Conservation (phyloP, 805 yeast genomes). For the Zygotorulaspora danielsina region DNA sequence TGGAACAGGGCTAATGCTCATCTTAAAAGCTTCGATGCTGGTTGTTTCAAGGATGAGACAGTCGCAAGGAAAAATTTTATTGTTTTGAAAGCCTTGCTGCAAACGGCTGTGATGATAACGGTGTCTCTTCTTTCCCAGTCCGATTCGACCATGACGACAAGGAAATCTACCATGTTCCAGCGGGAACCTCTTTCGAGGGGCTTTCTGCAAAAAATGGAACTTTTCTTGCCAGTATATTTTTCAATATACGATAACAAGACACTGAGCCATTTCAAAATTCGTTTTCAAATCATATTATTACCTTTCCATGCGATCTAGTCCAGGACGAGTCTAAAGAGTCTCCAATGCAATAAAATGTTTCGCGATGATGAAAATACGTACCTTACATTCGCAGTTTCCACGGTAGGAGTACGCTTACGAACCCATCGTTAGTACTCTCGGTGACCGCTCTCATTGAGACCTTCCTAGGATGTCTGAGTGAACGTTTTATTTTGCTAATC, state of each 20-base stretch:
- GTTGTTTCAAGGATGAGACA: constrained; percentile 19
- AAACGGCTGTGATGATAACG: constrained; percentile 43
- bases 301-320: background rate
- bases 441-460: constrained; percentile 74
- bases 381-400: constrained; percentile 91
- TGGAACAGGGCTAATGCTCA: too few relatives aligned
- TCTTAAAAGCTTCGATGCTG: background rate
- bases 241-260: constrained; percentile 26
- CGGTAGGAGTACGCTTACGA: constrained; percentile 81
- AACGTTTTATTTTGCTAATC: constrained; percentile 10
- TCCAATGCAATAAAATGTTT: constrained; percentile 8
- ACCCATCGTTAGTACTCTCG: constrained; percentile 71
- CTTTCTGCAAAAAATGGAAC: constrained; percentile 37
- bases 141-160: constrained; percentile 91
- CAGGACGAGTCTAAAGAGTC: background rate
- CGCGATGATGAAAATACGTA: constrained; percentile 71
- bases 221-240: constrained; percentile 81
- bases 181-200: constrained; percentile 23
- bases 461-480: constrained; percentile 94
- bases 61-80: constrained; percentile 16
- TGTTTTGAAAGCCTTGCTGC: constrained; percentile 6
- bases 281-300: constrained; percentile 5
- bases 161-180: constrained; percentile 45
- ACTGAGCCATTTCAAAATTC: constrained; percentile 30
- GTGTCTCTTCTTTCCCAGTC: constrained; percentile 88